Base-by-base conservation (phyloP, 2,329 filamentous ascomycete species). In the Chalara sp. region DNA sequence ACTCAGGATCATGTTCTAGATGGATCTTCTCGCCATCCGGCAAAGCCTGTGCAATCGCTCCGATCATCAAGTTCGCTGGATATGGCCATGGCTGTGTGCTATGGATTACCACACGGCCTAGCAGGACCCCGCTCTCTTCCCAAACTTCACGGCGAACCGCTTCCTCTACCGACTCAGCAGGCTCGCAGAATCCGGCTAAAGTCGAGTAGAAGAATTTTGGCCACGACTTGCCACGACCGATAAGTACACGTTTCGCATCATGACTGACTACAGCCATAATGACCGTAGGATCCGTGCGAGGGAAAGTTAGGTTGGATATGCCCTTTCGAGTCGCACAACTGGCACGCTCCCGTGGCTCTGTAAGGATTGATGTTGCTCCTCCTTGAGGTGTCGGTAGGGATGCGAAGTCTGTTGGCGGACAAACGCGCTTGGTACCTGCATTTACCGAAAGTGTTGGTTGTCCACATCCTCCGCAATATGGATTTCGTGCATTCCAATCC, bases 401-500 rank as follows among this genome's bases (percentile, higher is more conserved):
- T 2, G 73, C 72, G 31, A 76, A 69, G 65, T 93, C 88, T 1
- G 79, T 81, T 0, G 86, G 79, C 6, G 89, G 87, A 64, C 88
- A 95, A 6, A 83, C 77, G 44, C 88, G 81, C 71, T 95, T 95
- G 65, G 86, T 89, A 46, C 88, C 88, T 5, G 83, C 86, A 61
- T 91, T 85, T 30, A 88, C 75, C 13, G 85, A 86, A 53, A 96
- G 73, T 0, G 90, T 97, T 29, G 79, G 82, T 63, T 87, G 80
- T 33, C 93, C 92, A 69, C 93, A 99, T 50, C 86, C 85, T 32
- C 84, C 90, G 68, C 93, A 99, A 75, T 89, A 99, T 32, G 86
- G 87, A 70, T 95, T 96, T 47, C 92, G 86, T 30, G 77, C 77
- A 71, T 99, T 97, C 93, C 93, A 99, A 72, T 97, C 93, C 35